Conservation (phyloP, 352 stramenopile genomes). For the Bremia lactucae region DNA sequence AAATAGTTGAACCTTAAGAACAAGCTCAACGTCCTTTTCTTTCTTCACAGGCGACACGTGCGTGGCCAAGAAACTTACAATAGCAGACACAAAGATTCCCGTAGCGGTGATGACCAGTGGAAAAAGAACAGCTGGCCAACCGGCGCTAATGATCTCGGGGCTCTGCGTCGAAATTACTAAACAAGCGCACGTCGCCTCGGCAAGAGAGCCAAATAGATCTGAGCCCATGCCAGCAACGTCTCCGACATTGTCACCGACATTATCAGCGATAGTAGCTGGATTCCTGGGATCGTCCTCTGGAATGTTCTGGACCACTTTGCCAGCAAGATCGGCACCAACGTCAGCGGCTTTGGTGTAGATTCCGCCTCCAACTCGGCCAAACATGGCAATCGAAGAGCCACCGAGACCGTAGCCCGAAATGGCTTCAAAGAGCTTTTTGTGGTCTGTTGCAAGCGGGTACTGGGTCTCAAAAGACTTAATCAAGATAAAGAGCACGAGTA, state of each 20-base stretch:
- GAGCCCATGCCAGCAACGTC: constrained; percentile 99
- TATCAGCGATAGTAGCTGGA: constrained; percentile 98
- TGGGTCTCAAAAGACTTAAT: constrained; percentile 91
- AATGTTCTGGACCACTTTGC: constrained; percentile 98
- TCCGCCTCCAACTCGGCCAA: constrained; percentile 97
- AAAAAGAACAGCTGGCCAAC: constrained; percentile 94
- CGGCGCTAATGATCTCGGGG: constrained; percentile 79
- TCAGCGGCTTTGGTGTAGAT: constrained; percentile 99
- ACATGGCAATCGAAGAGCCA: constrained; percentile 98
- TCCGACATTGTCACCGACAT: constrained; percentile 99
- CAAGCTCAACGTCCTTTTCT: constrained; percentile 93
- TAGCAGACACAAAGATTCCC: constrained; percentile 95
- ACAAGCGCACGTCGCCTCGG: constrained; percentile 96
- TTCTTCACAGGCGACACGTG: constrained; percentile 91
- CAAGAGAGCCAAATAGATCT: constrained; percentile 99
- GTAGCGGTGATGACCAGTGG: constrained; percentile 93
- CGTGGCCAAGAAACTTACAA: constrained; percentile 96
- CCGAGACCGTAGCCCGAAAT: constrained; percentile 97
- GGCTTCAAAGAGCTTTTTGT: constrained; percentile 90
- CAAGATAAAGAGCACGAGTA: constrained; percentile 96
- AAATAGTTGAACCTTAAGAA: constrained; percentile 98
- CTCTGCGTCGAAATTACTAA: constrained; percentile 94
- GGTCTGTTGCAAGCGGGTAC: constrained; percentile 76
- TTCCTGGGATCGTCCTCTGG: constrained; percentile 99
- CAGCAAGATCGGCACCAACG: constrained; percentile 98